Percentiles rank a stretch among this genome's conserved stretches.
These are phyloP conservation scores for Suillus sp. DNA, from an alignment of 768 basidiomycete genomes.

Conservation along the genomic window DNA sequence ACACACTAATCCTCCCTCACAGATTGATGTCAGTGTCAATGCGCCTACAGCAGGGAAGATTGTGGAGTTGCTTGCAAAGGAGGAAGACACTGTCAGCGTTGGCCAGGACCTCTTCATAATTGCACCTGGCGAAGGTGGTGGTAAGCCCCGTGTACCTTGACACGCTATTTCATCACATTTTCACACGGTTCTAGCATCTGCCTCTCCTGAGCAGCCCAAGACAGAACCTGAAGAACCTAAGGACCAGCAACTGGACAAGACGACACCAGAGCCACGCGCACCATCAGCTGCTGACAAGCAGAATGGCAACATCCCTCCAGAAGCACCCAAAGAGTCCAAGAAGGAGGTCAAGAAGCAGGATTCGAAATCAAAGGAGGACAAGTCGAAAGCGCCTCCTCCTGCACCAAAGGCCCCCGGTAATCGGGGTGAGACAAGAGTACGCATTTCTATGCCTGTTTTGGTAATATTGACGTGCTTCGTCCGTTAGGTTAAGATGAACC, in stretches of 20 bases:
- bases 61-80: slow-evolving; percentile 82
- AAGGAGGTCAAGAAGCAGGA: slow-evolving; percentile 41
- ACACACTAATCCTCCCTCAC: slow-evolving; percentile 13
- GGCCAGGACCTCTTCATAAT: slow-evolving; percentile 94
- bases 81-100: slow-evolving; percentile 93
- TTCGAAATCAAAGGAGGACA: slow-evolving; percentile 37
- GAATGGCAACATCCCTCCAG: slow-evolving; percentile 26
- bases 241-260: slow-evolving; percentile 52
- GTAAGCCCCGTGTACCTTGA: slow-evolving; percentile 34
- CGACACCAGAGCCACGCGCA: slow-evolving; percentile 44
- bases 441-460: slow-evolving; percentile 21
- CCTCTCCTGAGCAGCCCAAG: slow-evolving; percentile 32
- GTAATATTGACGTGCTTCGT: slow-evolving; percentile 4
- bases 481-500: slow-evolving; percentile 91
- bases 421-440: slow-evolving; percentile 86
- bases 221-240: slow-evolving; percentile 47
- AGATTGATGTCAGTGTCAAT: slow-evolving; percentile 99
- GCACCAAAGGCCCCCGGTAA: slow-evolving; percentile 46
- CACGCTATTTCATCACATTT: not conserved
- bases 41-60: slow-evolving; percentile 88
- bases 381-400: slow-evolving; percentile 22
- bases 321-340: slow-evolving; percentile 36
- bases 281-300: slow-evolving; percentile 38
- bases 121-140: slow-evolving; percentile 73
- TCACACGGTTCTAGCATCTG: slow-evolving; percentile 31